Evolutionary conservation across 352 stramenopile genomes (phyloP).

Genomic region (Phytopythium cucurbitacearum): DNA sequence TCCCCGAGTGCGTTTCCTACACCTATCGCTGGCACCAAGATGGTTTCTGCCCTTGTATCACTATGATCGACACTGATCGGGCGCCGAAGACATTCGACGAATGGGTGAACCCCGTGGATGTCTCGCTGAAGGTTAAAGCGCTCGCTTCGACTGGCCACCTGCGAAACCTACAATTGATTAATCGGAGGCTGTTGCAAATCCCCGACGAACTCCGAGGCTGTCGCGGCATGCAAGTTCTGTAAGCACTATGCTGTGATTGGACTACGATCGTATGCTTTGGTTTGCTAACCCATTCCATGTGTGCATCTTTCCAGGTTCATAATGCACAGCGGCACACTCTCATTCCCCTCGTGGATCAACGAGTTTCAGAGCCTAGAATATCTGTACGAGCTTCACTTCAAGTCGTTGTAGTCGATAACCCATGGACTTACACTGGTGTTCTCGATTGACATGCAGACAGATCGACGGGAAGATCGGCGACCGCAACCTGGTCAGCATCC

Average conservation of each 20-base stretch:
- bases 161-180: constrained; percentile 35
- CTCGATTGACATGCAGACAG: constrained; percentile 15
- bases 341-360: constrained; percentile 21
- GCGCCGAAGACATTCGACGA: constrained; percentile 17
- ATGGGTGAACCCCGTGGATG: constrained; percentile 18
- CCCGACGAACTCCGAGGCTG: constrained; percentile 26
- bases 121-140: constrained; percentile 15
- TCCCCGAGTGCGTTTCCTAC: constrained; percentile 24
- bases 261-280: not conserved
- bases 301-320: constrained; percentile 17
- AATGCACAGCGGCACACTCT: constrained; percentile 20
- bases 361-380: constrained; percentile 28
- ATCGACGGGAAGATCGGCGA: constrained; percentile 8
- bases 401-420: not conserved
- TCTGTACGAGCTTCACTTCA: constrained; percentile 19
- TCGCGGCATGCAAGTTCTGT: constrained; percentile 30
- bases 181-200: constrained; percentile 16
- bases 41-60: constrained; percentile 29
- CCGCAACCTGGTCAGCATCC: constrained; percentile 18
- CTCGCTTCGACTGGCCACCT: constrained; percentile 26
- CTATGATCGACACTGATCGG: constrained; percentile 24
- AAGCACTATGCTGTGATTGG: not conserved
- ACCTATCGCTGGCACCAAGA: constrained; percentile 13
- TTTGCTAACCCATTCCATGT: not conserved
- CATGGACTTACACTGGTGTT: not conserved